Evolutionary conservation across 2,329 filamentous ascomycete genomes (phyloP).

Genomic region (Aureobasidium sp.): DNA sequence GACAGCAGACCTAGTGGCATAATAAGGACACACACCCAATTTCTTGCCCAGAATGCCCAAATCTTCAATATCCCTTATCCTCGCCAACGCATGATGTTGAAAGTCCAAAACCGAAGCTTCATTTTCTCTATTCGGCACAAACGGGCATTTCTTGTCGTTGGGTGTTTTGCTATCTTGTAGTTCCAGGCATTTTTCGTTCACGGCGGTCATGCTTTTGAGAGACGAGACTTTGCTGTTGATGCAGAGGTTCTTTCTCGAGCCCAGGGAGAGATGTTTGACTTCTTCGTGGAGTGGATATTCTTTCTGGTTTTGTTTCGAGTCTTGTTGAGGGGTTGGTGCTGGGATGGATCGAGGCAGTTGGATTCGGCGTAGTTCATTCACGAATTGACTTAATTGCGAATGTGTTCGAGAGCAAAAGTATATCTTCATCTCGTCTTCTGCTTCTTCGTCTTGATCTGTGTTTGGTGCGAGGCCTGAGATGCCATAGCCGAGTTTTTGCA

Average conservation of each 20-base stretch:
- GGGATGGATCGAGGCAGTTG: slow-evolving; percentile 62
- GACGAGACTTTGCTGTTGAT: slow-evolving; percentile 78
- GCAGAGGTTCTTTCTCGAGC: slow-evolving; percentile 79
- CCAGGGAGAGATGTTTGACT: slow-evolving; percentile 75
- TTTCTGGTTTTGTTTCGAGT: slow-evolving; percentile 2
- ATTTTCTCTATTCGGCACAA: slow-evolving; percentile 71
- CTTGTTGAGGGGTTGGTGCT: slow-evolving; percentile 17
- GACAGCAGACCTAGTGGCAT: slow-evolving; percentile 83
- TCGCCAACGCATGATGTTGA: slow-evolving; percentile 75
- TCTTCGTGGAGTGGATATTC: slow-evolving; percentile 43
- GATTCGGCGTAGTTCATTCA: slow-evolving; percentile 74
- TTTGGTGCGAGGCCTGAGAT: slow-evolving; percentile 23
- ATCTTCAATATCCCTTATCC: slow-evolving; percentile 89
- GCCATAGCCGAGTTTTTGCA: slow-evolving; percentile 49
- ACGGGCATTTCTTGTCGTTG: slow-evolving; percentile 64
- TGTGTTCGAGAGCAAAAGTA: slow-evolving; percentile 92
- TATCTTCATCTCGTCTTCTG: slow-evolving; percentile 67
- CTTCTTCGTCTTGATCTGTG: slow-evolving; percentile 45
- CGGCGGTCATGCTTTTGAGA: slow-evolving; percentile 64
- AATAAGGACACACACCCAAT: slow-evolving; percentile 85
- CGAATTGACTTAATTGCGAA: slow-evolving; percentile 84
- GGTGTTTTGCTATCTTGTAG: slow-evolving; percentile 65
- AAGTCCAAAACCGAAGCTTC: slow-evolving; percentile 68
- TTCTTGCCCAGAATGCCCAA: slow-evolving; percentile 69
- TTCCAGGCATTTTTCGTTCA: slow-evolving; percentile 90